Conservation (phyloP, 345 rosid genomes). For the Reutealis trisperma region DNA sequence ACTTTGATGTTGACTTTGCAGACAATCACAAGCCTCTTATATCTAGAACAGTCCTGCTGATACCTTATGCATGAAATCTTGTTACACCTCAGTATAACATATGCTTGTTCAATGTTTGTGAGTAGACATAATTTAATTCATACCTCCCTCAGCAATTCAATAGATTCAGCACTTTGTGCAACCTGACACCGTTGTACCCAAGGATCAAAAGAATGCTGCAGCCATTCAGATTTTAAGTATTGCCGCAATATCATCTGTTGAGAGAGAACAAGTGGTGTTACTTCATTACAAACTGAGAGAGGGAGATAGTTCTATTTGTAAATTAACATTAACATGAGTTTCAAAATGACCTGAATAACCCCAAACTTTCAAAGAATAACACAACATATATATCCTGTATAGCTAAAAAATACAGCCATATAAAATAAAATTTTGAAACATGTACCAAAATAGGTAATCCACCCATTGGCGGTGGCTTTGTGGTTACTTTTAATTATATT, state of each 20-base stretch:
- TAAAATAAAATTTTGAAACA: background rate
- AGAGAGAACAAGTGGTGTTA: constrained; percentile 22
- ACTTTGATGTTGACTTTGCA: background rate
- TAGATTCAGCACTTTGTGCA: constrained; percentile 74
- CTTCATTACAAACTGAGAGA: background rate
- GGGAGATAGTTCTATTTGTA: background rate
- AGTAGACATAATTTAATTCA: background rate
- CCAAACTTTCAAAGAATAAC: background rate
- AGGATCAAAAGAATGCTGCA: constrained; percentile 48
- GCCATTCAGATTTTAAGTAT: constrained; percentile 72
- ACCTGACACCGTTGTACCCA: constrained; percentile 73
- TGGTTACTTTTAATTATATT: background rate
- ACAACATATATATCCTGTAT: background rate
- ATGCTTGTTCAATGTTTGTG: background rate
- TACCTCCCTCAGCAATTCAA: constrained; percentile 92
- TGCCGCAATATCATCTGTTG: constrained; percentile 73
- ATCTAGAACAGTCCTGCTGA: background rate
- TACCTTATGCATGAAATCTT: background rate
- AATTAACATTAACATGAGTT: background rate
- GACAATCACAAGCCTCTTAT: background rate
- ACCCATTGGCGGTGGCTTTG: no score
- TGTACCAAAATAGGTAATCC: background rate
- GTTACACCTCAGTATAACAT: background rate
- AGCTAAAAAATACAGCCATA: background rate
- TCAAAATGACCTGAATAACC: background rate